Conservation (phyloP, 2,329 filamentous ascomycete genomes). For the Colletotrichum sansevieriae region DNA sequence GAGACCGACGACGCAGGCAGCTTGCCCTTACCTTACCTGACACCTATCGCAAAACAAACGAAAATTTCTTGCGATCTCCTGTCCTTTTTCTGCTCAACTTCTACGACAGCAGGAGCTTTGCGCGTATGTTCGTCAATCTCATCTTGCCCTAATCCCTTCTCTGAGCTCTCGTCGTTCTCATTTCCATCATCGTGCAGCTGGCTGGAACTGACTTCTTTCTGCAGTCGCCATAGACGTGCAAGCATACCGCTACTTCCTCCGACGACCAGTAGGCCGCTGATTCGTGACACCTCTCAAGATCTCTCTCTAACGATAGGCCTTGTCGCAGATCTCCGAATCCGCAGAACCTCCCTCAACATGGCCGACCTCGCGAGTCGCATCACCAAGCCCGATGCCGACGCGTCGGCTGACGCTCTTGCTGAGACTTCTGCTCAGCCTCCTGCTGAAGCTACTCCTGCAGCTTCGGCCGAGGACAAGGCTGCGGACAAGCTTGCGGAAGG, state of each 20-base stretch:
- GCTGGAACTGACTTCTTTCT: slow-evolving; percentile 22
- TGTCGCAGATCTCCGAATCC: slow-evolving; percentile 12
- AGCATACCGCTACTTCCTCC: slow-evolving; percentile 31
- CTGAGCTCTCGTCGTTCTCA: neutral
- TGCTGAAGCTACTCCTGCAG: slow-evolving; percentile 43
- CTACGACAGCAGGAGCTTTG: neutral
- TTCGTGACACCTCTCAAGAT: slow-evolving; percentile 37
- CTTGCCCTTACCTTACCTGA: slow-evolving; percentile 12
- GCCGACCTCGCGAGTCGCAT: slow-evolving; percentile 66
- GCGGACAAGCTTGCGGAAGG: slow-evolving; percentile 9
- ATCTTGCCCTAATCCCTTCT: neutral
- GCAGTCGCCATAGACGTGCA: slow-evolving; percentile 15
- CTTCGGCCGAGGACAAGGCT: slow-evolving; percentile 39
- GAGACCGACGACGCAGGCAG: slow-evolving; percentile 29
- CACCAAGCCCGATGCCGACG: slow-evolving; percentile 54
- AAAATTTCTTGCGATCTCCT: neutral
- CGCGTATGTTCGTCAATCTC: slow-evolving; percentile 6
- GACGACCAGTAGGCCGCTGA: slow-evolving; percentile 33
- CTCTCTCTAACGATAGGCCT: slow-evolving; percentile 19
- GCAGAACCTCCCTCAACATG: slow-evolving; percentile 50
- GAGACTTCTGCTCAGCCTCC: slow-evolving; percentile 43
- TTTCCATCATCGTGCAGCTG: neutral
- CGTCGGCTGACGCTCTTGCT: slow-evolving; percentile 24
- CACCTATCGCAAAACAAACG: slow-evolving; percentile 15
- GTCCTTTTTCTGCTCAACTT: neutral